Percentiles rank a stretch among this genome's conserved stretches.
Conservation (phyloP, 2,329 filamentous ascomycete species). For the Cladosporium sp. region DNA sequence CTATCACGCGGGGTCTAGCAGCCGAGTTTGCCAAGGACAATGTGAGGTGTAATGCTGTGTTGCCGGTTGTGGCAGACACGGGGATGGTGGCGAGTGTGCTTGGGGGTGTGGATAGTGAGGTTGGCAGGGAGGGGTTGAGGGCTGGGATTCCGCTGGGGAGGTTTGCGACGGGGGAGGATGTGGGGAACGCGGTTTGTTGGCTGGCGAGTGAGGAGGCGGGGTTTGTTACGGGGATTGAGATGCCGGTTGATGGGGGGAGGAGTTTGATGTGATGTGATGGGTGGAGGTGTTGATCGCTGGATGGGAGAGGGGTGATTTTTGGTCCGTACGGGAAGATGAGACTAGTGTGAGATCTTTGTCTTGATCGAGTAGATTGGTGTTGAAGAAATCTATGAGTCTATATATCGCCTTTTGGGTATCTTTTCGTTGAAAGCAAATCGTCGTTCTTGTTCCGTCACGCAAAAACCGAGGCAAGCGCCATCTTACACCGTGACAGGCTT, state of each 20-base stretch:
- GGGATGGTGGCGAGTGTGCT: constrained; percentile 25
- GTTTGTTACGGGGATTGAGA: constrained; percentile 25
- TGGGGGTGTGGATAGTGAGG: constrained; percentile 19
- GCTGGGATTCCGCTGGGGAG: constrained; percentile 26
- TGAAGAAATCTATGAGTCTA: constrained; percentile 2
- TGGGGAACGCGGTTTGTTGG: constrained; percentile 24
- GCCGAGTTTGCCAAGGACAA: constrained; percentile 24
- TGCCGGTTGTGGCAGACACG: constrained; percentile 27
- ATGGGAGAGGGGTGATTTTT: background rate
- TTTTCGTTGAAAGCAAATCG: constrained; percentile 4
- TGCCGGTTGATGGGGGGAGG: constrained; percentile 29
- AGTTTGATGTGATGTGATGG: constrained; percentile 22
- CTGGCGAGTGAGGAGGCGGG: constrained; percentile 28
- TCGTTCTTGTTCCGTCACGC: background rate
- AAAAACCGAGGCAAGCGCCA: too few relatives aligned
- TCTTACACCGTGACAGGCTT: constrained; percentile 3
- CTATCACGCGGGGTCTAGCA: constrained; percentile 25
- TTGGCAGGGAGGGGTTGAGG: constrained; percentile 19
- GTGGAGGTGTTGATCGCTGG: too few relatives aligned
- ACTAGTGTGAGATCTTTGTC: too few relatives aligned
- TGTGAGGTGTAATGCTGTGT: constrained; percentile 26
- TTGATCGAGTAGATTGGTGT: background rate
- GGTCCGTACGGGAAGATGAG: too few relatives aligned
- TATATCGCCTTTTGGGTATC: constrained; percentile 7
- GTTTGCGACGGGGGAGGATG: constrained; percentile 23